Conservation (phyloP, 176 grass and related monocot genomes). For the Triticum urartu region DNA sequence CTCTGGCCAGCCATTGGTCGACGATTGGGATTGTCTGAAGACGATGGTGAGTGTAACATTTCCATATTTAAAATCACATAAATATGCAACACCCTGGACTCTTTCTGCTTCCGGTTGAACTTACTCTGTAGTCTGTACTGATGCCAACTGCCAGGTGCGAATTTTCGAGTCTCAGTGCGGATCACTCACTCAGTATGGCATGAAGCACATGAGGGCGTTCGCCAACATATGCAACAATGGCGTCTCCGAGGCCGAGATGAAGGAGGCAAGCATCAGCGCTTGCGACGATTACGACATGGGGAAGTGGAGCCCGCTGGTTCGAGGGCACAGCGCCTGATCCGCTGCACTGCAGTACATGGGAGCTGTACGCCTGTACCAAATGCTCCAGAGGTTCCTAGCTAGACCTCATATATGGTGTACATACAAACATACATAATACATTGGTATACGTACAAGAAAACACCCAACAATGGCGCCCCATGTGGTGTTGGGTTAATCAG, state of each 20-base stretch:
- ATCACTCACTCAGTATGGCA: slow-evolving; percentile 85
- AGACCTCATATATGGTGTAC: neutral
- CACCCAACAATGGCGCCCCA: neutral
- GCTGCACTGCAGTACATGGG: neutral
- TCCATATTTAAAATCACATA: neutral
- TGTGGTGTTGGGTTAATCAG: neutral
- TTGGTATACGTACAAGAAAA: neutral
- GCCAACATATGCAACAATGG: slow-evolving; percentile 83
- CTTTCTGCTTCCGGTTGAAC: neutral
- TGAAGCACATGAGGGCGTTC: slow-evolving; percentile 78
- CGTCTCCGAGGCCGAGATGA: slow-evolving; percentile 48
- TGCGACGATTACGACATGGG: slow-evolving; percentile 47
- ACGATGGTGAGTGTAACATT: slow-evolving; percentile 46
- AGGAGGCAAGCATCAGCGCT: slow-evolving; percentile 41
- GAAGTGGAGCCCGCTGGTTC: slow-evolving; percentile 52
- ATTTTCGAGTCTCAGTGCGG: slow-evolving; percentile 79
- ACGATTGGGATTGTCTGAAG: slow-evolving; percentile 93
- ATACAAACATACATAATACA: neutral
- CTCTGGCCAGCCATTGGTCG: slow-evolving; percentile 57
- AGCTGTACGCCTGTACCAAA: neutral
- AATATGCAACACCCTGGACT: neutral
- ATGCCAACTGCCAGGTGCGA: slow-evolving; percentile 45
- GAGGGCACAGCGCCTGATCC: slow-evolving; percentile 68
- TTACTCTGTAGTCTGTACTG: neutral
- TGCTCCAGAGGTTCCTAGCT: neutral